Percentiles rank a stretch among this genome's conserved stretches.
Evolutionary conservation across 2,329 filamentous ascomycete species (phyloP).

Genomic region (Phoma sp.): DNA sequence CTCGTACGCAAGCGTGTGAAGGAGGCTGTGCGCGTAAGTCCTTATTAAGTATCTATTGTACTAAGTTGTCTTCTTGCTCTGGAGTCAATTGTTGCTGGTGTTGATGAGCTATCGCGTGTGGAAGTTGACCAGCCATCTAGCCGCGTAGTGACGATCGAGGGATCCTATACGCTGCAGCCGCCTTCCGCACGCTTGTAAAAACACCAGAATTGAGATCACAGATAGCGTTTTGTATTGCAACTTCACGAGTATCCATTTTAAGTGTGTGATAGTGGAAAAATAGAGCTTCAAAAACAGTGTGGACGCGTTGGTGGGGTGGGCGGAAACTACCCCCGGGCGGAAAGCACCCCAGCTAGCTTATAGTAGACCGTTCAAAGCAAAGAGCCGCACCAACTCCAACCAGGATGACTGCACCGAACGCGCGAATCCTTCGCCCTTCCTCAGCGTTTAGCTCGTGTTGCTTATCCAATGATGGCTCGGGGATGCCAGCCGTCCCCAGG

Average conservation of each 20-base stretch:
- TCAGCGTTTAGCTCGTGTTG: constrained; percentile 1
- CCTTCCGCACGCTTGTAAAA: constrained; percentile 14
- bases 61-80: constrained; percentile 24
- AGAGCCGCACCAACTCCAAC: background rate
- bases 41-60: constrained; percentile 27
- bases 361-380: constrained; percentile 1
- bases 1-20: constrained; percentile 17
- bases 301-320: no score
- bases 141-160: constrained; percentile 10
- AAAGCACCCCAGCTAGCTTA: no score
- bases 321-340: no score
- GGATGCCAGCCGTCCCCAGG: background rate
- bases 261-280: no score
- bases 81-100: constrained; percentile 24
- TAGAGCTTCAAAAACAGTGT: no score
- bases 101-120: constrained; percentile 12
- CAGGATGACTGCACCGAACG: background rate
- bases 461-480: background rate
- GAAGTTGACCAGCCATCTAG: constrained; percentile 7
- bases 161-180: no score
- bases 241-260: no score
- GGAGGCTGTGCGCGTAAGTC: no score
- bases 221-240: no score
- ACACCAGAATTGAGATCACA: constrained; percentile 16
- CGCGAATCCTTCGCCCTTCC: constrained; percentile 1